phyloP scores from a whole-genome alignment of 306 rosid genomes.

The Phaseolus lunatus region DNA sequence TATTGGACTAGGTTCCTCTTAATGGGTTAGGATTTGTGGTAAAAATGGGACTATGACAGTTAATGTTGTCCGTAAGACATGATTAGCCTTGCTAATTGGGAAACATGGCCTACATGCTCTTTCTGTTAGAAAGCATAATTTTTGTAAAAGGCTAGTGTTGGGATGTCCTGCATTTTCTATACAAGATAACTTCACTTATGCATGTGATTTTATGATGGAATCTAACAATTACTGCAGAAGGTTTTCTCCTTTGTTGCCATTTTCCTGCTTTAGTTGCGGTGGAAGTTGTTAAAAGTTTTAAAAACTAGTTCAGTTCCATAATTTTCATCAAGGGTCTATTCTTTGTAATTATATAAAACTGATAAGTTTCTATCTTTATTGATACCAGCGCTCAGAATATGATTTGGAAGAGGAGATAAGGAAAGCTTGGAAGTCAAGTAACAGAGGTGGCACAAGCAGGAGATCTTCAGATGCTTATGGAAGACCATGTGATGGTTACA shows the following conservation, averaged over 20 bases:
- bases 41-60: constrained; percentile 9
- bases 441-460: constrained; percentile 58
- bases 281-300: background rate
- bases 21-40: background rate
- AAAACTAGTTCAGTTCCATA: constrained; percentile 33
- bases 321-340: constrained; percentile 38
- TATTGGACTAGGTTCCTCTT: constrained; percentile 9
- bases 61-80: constrained; percentile 24
- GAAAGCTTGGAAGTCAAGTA: constrained; percentile 59
- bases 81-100: background rate
- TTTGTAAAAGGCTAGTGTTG: constrained; percentile 9
- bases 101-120: too few relatives aligned
- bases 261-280: constrained; percentile 27
- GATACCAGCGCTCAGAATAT: constrained; percentile 73
- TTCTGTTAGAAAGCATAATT: constrained; percentile 7
- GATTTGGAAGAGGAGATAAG: constrained; percentile 87
- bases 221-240: background rate
- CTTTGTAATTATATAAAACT: constrained; percentile 33
- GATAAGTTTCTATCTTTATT: constrained; percentile 30
- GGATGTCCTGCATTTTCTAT: too few relatives aligned
- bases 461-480: constrained; percentile 59
- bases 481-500: constrained; percentile 52
- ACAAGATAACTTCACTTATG: too few relatives aligned
- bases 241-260: constrained; percentile 36
- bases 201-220: too few relatives aligned